Evolutionary conservation across 2,329 filamentous ascomycete species (phyloP).

Genomic region (Diatrype stigma): DNA sequence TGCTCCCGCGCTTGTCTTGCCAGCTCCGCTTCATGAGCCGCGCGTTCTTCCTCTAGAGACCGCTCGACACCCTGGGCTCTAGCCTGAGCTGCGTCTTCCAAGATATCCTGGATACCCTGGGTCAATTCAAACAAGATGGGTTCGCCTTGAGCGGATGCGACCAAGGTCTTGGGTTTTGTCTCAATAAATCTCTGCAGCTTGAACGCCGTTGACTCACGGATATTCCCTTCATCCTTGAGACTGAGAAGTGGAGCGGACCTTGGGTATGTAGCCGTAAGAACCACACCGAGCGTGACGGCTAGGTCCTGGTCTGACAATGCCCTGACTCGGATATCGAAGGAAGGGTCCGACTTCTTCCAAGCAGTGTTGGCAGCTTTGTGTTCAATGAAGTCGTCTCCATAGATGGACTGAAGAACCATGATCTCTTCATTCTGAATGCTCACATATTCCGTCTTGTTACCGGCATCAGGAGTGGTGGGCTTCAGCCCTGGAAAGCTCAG

Average conservation of each 20-base stretch:
- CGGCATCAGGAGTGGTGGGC: constrained; percentile 36
- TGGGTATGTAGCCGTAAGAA: constrained; percentile 86
- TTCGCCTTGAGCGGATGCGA: constrained; percentile 47
- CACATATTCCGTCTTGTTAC: constrained; percentile 62
- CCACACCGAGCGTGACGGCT: constrained; percentile 67
- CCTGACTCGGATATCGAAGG: constrained; percentile 76
- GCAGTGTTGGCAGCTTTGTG: constrained; percentile 67
- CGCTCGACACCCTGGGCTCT: constrained; percentile 72
- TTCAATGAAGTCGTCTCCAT: constrained; percentile 80
- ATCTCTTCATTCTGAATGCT: constrained; percentile 87
- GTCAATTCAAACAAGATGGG: constrained; percentile 63
- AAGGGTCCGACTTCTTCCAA: constrained; percentile 87
- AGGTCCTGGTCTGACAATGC: constrained; percentile 70
- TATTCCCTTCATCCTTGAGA: constrained; percentile 58
- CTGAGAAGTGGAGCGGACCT: constrained; percentile 73
- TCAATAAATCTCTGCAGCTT: constrained; percentile 64
- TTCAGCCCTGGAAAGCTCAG: constrained; percentile 50
- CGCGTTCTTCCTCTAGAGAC: constrained; percentile 84
- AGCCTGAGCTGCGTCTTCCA: constrained; percentile 81
- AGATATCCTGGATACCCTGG: constrained; percentile 65
- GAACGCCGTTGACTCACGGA: constrained; percentile 67
- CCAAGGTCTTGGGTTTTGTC: constrained; percentile 51
- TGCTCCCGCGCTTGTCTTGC: constrained; percentile 56
- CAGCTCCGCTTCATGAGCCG: constrained; percentile 71
- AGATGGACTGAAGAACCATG: constrained; percentile 80